These are phyloP conservation scores for Xylaria sp. DNA, from an alignment of 2,329 filamentous ascomycete genomes.

Conservation along the genomic window DNA sequence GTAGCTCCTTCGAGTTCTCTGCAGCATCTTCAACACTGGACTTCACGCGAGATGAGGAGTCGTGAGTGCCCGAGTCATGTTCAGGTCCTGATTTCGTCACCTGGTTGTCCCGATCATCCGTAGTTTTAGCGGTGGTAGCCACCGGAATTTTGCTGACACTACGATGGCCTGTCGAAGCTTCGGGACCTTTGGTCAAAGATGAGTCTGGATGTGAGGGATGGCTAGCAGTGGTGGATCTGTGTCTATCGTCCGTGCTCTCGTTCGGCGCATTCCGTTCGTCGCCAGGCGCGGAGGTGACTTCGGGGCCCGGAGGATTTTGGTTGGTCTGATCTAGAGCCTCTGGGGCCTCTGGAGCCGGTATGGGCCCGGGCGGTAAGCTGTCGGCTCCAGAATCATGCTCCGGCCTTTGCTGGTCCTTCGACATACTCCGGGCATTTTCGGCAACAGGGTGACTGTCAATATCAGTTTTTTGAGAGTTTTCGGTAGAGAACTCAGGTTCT, in stretches of 20 bases:
- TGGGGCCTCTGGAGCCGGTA: conserved; percentile 14
- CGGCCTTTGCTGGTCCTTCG: conserved; percentile 49
- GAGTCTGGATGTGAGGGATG: conserved; percentile 13
- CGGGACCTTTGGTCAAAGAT: conserved; percentile 5
- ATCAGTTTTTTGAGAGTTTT: conserved; percentile 22
- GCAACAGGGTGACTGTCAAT: conserved; percentile 11
- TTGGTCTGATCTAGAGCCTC: conserved; percentile 13
- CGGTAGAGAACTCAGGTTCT: conserved; percentile 24
- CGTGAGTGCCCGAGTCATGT: conserved; percentile 34
- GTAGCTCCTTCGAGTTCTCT: conserved; percentile 48
- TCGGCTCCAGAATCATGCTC: conserved; percentile 37
- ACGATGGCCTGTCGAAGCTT: conserved; percentile 29
- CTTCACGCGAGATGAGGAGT: conserved; percentile 34
- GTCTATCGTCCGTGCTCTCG: conserved; percentile 39
- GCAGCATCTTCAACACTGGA: conserved; percentile 40
- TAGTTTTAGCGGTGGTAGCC: conserved; percentile 19
- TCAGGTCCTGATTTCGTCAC: conserved; percentile 40
- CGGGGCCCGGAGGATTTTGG: conserved; percentile 2
- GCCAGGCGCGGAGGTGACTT: conserved; percentile 4
- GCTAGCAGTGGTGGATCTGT: conserved; percentile 27
- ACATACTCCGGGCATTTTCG: conserved; percentile 32
- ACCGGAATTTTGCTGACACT: conserved; percentile 35
- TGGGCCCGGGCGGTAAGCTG: conserved; percentile 12
- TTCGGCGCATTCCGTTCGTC: conserved; percentile 32
- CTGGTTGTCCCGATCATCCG: conserved; percentile 38